Conservation (phyloP, 257 asterid genomes). For the Leptodermis oblonga region DNA sequence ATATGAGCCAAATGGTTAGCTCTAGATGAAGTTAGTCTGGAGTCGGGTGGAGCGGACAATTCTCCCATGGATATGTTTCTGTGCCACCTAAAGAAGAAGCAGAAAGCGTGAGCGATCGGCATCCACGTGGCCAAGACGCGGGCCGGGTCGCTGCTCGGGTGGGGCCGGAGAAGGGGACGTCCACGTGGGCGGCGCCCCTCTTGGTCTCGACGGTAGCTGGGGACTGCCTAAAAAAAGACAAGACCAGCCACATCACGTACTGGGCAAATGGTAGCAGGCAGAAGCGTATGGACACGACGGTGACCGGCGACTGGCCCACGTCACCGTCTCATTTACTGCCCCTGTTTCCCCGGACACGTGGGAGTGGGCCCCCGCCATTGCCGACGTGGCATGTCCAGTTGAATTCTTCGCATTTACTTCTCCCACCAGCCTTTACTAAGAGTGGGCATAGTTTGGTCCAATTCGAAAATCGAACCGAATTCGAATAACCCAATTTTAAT, state of each 20-base stretch:
- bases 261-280: not conserved
- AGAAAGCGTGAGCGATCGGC: slow-evolving; percentile 21
- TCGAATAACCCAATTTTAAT: too few species aligned
- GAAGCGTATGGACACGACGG: slow-evolving; percentile 9
- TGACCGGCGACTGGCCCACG: slow-evolving; percentile 15
- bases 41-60: too few species aligned
- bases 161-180: slow-evolving; percentile 34
- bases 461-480: too few species aligned
- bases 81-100: slow-evolving; percentile 27
- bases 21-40: too few species aligned
- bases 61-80: slow-evolving; percentile 23
- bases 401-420: slow-evolving; percentile 18
- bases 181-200: slow-evolving; percentile 36
- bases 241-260: slow-evolving; percentile 22
- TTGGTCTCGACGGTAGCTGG: not conserved
- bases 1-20: too few species aligned
- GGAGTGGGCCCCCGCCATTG: slow-evolving; percentile 3
- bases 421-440: not conserved
- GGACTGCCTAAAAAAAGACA: not conserved
- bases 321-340: slow-evolving; percentile 22
- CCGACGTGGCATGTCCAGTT: slow-evolving; percentile 15
- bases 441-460: too few species aligned
- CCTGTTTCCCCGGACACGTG: slow-evolving; percentile 21
- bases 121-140: slow-evolving; percentile 30
- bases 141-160: slow-evolving; percentile 9